phyloP scores from a whole-genome alignment of 2,329 filamentous ascomycete species.

The Xylaria sp. region DNA sequence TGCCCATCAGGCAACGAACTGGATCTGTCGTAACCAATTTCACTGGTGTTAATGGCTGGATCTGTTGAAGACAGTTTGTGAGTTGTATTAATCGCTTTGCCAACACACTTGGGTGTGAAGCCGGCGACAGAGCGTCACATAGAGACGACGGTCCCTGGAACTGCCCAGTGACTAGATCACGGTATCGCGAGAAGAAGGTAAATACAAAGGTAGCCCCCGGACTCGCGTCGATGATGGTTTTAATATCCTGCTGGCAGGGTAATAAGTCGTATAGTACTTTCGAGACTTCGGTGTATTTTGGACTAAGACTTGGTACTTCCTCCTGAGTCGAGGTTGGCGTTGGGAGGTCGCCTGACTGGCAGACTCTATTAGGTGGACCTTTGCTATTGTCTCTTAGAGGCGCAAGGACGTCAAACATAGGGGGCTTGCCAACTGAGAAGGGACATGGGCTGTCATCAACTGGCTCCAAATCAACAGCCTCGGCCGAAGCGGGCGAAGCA shows the following conservation, averaged over 20 bases:
- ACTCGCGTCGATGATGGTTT: slow-evolving; percentile 47
- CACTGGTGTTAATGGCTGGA: slow-evolving; percentile 51
- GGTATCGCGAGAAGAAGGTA: slow-evolving; percentile 45
- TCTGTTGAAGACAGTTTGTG: slow-evolving; percentile 55
- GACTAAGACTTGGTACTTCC: slow-evolving; percentile 39
- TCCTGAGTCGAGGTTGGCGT: slow-evolving; percentile 38
- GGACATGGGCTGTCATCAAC: slow-evolving; percentile 48
- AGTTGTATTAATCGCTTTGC: slow-evolving; percentile 61
- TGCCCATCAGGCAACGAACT: slow-evolving; percentile 46
- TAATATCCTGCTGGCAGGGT: slow-evolving; percentile 51
- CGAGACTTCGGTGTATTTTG: slow-evolving; percentile 51
- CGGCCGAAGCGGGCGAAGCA: slow-evolving; percentile 44
- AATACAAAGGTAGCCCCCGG: slow-evolving; percentile 47
- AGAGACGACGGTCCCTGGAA: slow-evolving; percentile 42
- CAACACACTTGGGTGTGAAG: slow-evolving; percentile 60
- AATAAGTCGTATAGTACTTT: slow-evolving; percentile 50
- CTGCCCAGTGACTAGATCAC: slow-evolving; percentile 44
- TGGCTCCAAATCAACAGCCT: slow-evolving; percentile 45
- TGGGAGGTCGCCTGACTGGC: slow-evolving; percentile 29
- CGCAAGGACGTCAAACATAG: slow-evolving; percentile 47
- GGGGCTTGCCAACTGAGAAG: slow-evolving; percentile 47
- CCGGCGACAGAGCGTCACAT: slow-evolving; percentile 48
- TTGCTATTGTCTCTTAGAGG: slow-evolving; percentile 30
- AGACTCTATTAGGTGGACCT: not conserved
- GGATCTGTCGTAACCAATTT: slow-evolving; percentile 46